Conservation (phyloP, 192 early-diverging fungal species). For the Entomortierella lignicola region DNA sequence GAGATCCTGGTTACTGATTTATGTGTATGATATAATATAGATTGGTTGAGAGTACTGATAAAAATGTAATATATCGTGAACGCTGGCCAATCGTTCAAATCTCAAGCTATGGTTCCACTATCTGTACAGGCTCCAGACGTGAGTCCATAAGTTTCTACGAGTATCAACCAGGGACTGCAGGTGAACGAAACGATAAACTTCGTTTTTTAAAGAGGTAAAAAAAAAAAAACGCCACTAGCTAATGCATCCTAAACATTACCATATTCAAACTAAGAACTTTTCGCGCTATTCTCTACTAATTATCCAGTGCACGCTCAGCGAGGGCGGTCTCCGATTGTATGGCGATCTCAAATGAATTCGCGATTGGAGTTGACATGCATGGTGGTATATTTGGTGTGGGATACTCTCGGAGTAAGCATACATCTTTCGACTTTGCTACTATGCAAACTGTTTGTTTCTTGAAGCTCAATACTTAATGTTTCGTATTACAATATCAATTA, state of each 20-base stretch:
- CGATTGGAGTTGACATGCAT: slow-evolving; percentile 27
- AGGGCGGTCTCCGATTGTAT: slow-evolving; percentile 40
- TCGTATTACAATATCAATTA: too few relatives aligned
- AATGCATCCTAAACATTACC: too few relatives aligned
- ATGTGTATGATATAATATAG: slow-evolving; percentile 7
- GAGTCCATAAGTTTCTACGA: slow-evolving; percentile 49
- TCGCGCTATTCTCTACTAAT: background rate
- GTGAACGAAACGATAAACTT: slow-evolving; percentile 25
- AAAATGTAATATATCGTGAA: slow-evolving; percentile 34
- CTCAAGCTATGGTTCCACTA: slow-evolving; percentile 33
- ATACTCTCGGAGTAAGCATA: slow-evolving; percentile 20
- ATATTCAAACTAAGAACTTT: background rate
- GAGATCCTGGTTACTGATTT: too few relatives aligned
- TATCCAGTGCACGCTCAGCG: slow-evolving; percentile 13
- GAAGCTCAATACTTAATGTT: background rate
- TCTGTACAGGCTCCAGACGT: slow-evolving; percentile 42
- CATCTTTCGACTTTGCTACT: too few relatives aligned
- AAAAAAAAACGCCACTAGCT: background rate
- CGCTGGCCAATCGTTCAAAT: slow-evolving; percentile 52
- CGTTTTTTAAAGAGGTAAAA: slow-evolving; percentile 22
- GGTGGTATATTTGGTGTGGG: slow-evolving; percentile 46
- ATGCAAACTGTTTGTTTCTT: too few relatives aligned
- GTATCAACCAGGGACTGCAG: slow-evolving; percentile 7
- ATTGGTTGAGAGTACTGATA: slow-evolving; percentile 35
- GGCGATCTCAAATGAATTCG: slow-evolving; percentile 36